A percentile compares a stretch with the other conserved stretches of the same genome.
Conservation (phyloP, 768 basidiomycete genomes). For the Boletus subcaerulescens region DNA sequence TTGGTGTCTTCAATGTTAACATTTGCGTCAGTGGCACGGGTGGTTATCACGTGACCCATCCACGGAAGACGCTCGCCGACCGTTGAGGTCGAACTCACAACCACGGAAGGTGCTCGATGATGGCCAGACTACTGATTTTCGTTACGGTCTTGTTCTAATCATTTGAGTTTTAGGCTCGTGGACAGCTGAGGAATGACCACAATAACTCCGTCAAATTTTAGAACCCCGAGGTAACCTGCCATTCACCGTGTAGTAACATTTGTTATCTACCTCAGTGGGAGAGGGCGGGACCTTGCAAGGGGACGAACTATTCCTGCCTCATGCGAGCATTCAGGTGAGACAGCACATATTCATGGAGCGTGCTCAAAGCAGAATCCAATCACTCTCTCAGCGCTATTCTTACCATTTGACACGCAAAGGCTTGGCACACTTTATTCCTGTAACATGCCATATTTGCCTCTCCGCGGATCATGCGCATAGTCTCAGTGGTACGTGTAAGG, state of each 20-base stretch:
- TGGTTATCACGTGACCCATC: conserved; percentile 3
- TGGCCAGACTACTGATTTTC: no score
- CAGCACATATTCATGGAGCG: background rate
- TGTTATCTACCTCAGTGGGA: background rate
- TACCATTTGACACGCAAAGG: conserved; percentile 1
- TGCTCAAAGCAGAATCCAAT: background rate
- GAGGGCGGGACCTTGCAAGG: background rate
- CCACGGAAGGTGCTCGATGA: no score
- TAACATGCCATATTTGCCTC: background rate
- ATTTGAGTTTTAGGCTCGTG: background rate
- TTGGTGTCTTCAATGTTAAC: background rate
- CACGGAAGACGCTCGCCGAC: no score
- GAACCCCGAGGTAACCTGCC: background rate
- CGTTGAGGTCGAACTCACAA: background rate
- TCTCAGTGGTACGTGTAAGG: background rate
- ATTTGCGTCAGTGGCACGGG: background rate
- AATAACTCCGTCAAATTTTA: background rate
- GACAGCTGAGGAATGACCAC: background rate
- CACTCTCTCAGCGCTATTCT: conserved; percentile 6
- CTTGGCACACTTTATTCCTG: background rate
- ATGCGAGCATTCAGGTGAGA: background rate
- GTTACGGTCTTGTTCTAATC: no score
- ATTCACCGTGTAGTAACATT: background rate
- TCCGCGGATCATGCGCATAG: conserved; percentile 1
- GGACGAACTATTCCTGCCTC: background rate